Percentiles rank a stretch among this genome's conserved stretches.
Conservation (phyloP, 306 rosid species). For the Acacia acuminata region DNA sequence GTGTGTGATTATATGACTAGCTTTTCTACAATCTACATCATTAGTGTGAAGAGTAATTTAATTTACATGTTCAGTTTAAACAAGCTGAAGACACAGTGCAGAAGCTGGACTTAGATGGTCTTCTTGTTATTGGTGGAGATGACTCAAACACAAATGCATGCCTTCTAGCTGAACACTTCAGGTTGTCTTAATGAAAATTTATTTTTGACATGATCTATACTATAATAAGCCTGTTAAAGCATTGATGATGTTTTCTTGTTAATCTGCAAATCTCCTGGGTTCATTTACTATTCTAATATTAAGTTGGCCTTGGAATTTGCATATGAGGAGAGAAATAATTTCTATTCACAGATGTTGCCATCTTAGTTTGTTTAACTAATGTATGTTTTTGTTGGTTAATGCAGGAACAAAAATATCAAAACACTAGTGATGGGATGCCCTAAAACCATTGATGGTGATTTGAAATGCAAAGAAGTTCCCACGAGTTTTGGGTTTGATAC, state of each 20-base stretch:
- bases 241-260: conserved; percentile 19
- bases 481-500: conserved; percentile 98
- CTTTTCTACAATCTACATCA: conserved; percentile 9
- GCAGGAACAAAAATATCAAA: conserved; percentile 73
- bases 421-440: conserved; percentile 93
- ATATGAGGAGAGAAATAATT: background rate
- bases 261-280: background rate
- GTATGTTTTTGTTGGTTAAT: conserved; percentile 29
- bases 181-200: conserved; percentile 44
- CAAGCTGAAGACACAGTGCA: conserved; percentile 89
- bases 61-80: conserved; percentile 63
- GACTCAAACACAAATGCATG: conserved; percentile 99
- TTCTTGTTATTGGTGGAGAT: conserved; percentile 96
- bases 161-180: conserved; percentile 96
- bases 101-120: conserved; percentile 95
- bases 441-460: conserved; percentile 97
- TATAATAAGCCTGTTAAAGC: conserved; percentile 20
- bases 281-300: conserved; percentile 15
- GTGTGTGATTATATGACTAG: conserved; percentile 1
- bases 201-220: background rate
- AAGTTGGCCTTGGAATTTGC: background rate
- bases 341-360: background rate
- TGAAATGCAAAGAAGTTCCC: conserved; percentile 98
- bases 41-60: conserved; percentile 25
- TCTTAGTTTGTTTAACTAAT: conserved; percentile 12